Conservation (phyloP, 345 rosid genomes). For the Rhizophora mangle region DNA sequence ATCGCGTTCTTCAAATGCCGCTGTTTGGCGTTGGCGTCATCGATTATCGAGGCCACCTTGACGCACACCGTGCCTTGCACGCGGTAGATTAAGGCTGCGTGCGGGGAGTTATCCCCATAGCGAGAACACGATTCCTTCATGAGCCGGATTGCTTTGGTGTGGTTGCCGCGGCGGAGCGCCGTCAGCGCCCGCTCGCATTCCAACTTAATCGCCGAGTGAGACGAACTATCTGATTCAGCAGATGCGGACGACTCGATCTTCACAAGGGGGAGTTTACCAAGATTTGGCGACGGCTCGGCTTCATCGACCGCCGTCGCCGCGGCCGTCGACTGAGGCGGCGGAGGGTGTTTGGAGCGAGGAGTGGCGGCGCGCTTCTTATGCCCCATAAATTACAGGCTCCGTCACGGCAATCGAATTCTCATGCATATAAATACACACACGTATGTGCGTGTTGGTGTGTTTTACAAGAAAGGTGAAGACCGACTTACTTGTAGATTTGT, state of each 20-base stretch:
- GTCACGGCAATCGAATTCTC: slow-evolving; percentile 28
- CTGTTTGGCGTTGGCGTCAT: slow-evolving; percentile 66
- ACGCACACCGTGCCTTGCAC: slow-evolving; percentile 74
- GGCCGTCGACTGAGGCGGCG: slow-evolving; percentile 22
- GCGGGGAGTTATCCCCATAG: slow-evolving; percentile 40
- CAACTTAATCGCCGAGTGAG: slow-evolving; percentile 46
- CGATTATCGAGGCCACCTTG: slow-evolving; percentile 69
- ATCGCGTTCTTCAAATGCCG: slow-evolving; percentile 62
- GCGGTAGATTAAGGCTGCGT: slow-evolving; percentile 60
- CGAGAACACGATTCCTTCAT: slow-evolving; percentile 67
- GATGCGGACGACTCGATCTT: slow-evolving; percentile 29
- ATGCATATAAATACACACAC: slow-evolving; percentile 18
- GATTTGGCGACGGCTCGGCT: slow-evolving; percentile 13
- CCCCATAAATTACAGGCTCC: slow-evolving; percentile 48
- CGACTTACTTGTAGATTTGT: slow-evolving; percentile 24
- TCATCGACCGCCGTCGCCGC: slow-evolving; percentile 23
- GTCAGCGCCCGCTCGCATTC: slow-evolving; percentile 82
- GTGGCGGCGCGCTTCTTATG: slow-evolving; percentile 63
- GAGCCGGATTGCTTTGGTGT: slow-evolving; percentile 72
- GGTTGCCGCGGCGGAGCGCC: slow-evolving; percentile 76
- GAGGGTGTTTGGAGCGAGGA: slow-evolving; percentile 55
- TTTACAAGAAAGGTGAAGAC: background rate
- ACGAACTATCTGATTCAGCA: slow-evolving; percentile 24
- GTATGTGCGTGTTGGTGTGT: no score
- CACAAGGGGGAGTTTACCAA: slow-evolving; percentile 18